Percentiles rank a stretch among this genome's conserved stretches.
Evolutionary conservation across 169 alveolate genomes (phyloP).

Genomic region (Toxoplasma gondii): DNA sequence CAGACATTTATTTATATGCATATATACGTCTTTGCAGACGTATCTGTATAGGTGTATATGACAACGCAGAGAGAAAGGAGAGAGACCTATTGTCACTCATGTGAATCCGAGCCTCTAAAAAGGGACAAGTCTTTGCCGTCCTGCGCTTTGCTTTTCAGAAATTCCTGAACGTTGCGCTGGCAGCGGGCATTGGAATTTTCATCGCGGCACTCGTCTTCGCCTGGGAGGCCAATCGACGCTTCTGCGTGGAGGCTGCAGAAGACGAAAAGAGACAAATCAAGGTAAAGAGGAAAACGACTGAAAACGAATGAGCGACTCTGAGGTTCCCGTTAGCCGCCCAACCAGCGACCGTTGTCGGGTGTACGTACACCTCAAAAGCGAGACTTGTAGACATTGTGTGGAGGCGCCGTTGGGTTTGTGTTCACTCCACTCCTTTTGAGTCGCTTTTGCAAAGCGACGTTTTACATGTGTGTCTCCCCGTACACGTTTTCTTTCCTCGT

Average conservation of each 20-base stretch:
- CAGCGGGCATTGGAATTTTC: constrained; percentile 79
- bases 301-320: background rate
- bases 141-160: constrained; percentile 47
- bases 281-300: constrained; percentile 41
- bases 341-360: background rate
- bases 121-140: background rate
- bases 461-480: no score
- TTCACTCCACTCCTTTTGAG: no score
- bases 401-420: no score
- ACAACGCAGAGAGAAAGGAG: background rate
- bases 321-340: background rate
- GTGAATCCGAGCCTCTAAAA: background rate
- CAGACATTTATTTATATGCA: no score
- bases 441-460: no score
- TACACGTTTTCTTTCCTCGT: no score
- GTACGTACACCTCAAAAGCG: background rate
- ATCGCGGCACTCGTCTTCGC: constrained; percentile 83
- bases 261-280: constrained; percentile 82
- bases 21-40: background rate
- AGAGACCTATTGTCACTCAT: no score
- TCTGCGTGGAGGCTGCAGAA: constrained; percentile 80
- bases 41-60: background rate
- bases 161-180: constrained; percentile 78
- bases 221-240: constrained; percentile 84
- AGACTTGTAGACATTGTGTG: background rate